These are phyloP conservation scores for Hygrocybe punicea DNA, from an alignment of 768 basidiomycete species.

Conservation along the genomic window DNA sequence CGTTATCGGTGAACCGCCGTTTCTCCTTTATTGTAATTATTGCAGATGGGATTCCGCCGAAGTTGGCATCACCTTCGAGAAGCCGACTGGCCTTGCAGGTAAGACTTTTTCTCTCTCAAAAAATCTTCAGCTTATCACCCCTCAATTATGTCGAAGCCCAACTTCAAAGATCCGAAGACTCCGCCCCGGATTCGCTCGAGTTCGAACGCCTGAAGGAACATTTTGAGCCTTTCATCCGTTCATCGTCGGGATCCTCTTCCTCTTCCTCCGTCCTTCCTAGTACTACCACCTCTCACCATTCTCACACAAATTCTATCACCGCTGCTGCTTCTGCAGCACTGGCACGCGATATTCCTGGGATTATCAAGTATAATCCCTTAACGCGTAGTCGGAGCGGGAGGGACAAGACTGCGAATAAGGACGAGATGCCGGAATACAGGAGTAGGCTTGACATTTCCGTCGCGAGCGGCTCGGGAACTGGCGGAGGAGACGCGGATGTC, in stretches of 20 bases:
- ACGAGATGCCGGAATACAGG: constrained; percentile 76
- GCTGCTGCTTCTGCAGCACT: constrained; percentile 87
- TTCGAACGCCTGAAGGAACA: constrained; percentile 95
- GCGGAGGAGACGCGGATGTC: constrained; percentile 65
- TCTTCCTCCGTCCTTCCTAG: constrained; percentile 51
- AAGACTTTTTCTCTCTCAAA: constrained; percentile 10
- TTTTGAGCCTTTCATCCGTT: constrained; percentile 91
- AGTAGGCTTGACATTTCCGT: constrained; percentile 64
- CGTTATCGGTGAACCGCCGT: constrained; percentile 79
- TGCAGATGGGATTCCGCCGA: constrained; percentile 95
- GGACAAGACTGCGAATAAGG: constrained; percentile 65
- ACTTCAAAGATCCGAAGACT: constrained; percentile 85
- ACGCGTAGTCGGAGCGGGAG: constrained; percentile 48
- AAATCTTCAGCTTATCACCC: background rate
- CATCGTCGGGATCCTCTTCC: constrained; percentile 67
- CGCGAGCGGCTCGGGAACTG: constrained; percentile 51
- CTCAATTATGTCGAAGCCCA: constrained; percentile 56
- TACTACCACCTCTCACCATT: constrained; percentile 59
- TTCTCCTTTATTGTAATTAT: constrained; percentile 85
- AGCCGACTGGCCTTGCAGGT: constrained; percentile 95
- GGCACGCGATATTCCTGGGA: constrained; percentile 81
- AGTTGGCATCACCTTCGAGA: constrained; percentile 91
- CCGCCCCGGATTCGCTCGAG: constrained; percentile 78
- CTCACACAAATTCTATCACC: constrained; percentile 78
- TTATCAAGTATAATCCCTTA: constrained; percentile 71